Evolutionary conservation across 1,284 basidiomycete species (phyloP).

Genomic region (Leccinum fuscescens): DNA sequence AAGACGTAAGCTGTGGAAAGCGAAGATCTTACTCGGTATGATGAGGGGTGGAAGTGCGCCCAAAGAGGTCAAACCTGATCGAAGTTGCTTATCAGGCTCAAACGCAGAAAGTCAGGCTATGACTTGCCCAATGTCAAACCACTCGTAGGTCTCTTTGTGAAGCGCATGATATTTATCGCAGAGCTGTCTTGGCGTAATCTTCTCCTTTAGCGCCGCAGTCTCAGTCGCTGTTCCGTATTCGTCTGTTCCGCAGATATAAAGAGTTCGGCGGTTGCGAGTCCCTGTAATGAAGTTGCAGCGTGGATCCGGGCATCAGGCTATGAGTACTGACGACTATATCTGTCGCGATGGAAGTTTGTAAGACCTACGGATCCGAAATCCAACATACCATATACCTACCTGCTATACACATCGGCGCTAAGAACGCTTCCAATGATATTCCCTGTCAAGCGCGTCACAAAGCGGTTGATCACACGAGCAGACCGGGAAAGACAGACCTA

Average conservation of each 20-base stretch:
- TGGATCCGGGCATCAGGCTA: background rate
- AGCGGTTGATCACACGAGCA: conserved; percentile 7
- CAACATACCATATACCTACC: conserved; percentile 50
- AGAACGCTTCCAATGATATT: conserved; percentile 98
- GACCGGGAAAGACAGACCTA: conserved; percentile 52
- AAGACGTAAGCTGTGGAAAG: background rate
- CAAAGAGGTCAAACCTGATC: conserved; percentile 93
- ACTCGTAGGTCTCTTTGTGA: conserved; percentile 93
- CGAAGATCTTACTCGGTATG: conserved; percentile 78
- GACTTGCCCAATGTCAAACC: conserved; percentile 83
- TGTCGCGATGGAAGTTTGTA: conserved; percentile 27
- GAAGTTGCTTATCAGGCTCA: conserved; percentile 6
- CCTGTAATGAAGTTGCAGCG: conserved; percentile 42
- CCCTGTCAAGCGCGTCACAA: conserved; percentile 44
- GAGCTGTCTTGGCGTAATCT: conserved; percentile 80
- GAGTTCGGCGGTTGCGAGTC: conserved; percentile 69
- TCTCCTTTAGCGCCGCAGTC: conserved; percentile 95
- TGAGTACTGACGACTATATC: conserved; percentile 62
- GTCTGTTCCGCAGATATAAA: conserved; percentile 96
- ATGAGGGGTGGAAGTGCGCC: conserved; percentile 86
- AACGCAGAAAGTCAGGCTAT: background rate
- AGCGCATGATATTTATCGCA: conserved; percentile 93
- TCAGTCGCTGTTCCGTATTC: conserved; percentile 99
- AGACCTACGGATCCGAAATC: background rate
- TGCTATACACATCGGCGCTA: conserved; percentile 95